Evolutionary conservation across 108 stramenopile genomes (phyloP), one percentile per base, ranked within the genome.

Genomic region (Pseudonitzschia multiseries): DNA sequence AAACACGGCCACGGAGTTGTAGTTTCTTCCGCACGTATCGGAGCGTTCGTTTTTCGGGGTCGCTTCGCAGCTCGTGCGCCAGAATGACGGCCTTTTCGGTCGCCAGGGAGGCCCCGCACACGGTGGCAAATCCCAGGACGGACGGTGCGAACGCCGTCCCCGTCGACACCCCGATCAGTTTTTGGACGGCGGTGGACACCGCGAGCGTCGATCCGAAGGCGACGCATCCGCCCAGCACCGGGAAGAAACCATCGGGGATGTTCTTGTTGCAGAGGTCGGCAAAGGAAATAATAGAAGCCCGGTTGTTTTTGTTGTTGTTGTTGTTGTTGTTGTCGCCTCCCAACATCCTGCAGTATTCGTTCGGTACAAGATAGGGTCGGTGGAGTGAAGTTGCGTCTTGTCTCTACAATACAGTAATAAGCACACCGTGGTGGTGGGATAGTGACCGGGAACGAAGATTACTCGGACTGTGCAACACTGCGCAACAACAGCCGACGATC

Each of bases 101-200:
- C 46, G 68, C 76, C 62, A 77, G 57, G 46, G 89, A 89, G 15
- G 88, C 93, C 51, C 85, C 15, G 20, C 81, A 88, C n/a, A 94
- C 91, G 12, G 88, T 85, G 3, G 71, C 70, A 22, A 80, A 69
- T 51, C 93, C 93, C 24, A 80, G 14, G 9, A 84, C 3, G 1
- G 78, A 64, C 17, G 93, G 87, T 3, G 85, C 5, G 4, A 89
- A 70, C n/a, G 67, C 66, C 14, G 86, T 91, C 8, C 86, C 91
- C 1, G 93, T 94, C 0, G 86, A 88, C 14, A 94, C 81, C 36
- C 89, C 83, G 8, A 93, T 31, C 12, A 90, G 0, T 44, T 79
- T 77, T 74, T 92, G 89, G 0, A 72, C 31, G 48, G 52, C 70
- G 0, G 87, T 88, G 4, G 87, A 88, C 24, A 83, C 13, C 8